These are phyloP conservation scores for Curvularia hawaiiensis DNA, from an alignment of 2,329 filamentous ascomycete genomes.

Conservation along the genomic window DNA sequence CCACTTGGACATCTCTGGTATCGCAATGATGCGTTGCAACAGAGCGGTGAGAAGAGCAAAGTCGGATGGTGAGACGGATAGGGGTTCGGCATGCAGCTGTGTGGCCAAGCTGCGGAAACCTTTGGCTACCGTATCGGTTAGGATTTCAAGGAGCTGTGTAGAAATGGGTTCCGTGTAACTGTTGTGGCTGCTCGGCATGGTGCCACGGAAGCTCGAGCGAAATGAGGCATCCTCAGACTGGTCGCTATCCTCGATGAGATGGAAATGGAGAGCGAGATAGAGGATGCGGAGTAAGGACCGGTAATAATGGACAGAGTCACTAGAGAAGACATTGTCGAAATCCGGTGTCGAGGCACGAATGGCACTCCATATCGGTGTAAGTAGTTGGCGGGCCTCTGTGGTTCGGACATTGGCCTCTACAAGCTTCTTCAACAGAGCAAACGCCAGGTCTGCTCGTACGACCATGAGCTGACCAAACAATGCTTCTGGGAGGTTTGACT, in stretches of 20 bases:
- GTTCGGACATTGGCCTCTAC: slow-evolving; percentile 61
- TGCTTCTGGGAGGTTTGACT: slow-evolving; percentile 72
- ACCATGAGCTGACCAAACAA: slow-evolving; percentile 82
- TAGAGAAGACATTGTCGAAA: slow-evolving; percentile 64
- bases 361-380: slow-evolving; percentile 65
- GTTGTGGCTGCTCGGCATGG: slow-evolving; percentile 52
- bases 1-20: slow-evolving; percentile 75
- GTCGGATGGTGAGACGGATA: slow-evolving; percentile 73
- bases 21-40: slow-evolving; percentile 79
- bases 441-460: slow-evolving; percentile 77
- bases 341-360: slow-evolving; percentile 60
- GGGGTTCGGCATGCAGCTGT: slow-evolving; percentile 77
- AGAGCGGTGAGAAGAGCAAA: slow-evolving; percentile 87
- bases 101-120: slow-evolving; percentile 83
- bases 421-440: slow-evolving; percentile 81
- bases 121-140: slow-evolving; percentile 77
- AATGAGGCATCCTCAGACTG: slow-evolving; percentile 29
- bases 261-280: slow-evolving; percentile 77
- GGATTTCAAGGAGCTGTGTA: slow-evolving; percentile 70
- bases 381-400: slow-evolving; percentile 58
- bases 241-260: slow-evolving; percentile 50
- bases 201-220: slow-evolving; percentile 44
- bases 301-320: slow-evolving; percentile 71
- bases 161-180: slow-evolving; percentile 33
- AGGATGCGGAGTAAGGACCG: slow-evolving; percentile 82